Evolutionary conservation across 1,284 basidiomycete species (phyloP).

Genomic region (Sphaerobolus stellatus): DNA sequence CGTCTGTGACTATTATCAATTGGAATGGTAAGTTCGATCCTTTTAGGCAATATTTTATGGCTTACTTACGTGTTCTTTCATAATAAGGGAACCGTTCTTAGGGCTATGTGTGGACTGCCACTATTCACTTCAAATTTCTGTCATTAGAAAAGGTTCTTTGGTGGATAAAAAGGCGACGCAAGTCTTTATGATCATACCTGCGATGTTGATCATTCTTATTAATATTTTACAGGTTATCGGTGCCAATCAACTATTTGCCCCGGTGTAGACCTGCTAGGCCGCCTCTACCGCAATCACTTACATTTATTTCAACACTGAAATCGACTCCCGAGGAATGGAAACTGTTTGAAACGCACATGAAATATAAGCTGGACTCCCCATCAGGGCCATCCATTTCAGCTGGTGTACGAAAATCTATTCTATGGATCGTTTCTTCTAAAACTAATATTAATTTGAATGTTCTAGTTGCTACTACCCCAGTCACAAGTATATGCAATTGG

Average conservation of each 20-base stretch:
- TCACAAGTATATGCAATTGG: conserved; percentile 57
- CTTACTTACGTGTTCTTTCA: no score
- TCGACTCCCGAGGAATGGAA: conserved; percentile 59
- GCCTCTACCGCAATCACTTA: conserved; percentile 25
- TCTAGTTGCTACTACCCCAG: conserved; percentile 53
- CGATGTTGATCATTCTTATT: no score
- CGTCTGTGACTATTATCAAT: no score
- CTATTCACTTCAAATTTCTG: conserved; percentile 1
- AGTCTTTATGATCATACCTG: background rate
- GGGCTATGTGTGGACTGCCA: background rate
- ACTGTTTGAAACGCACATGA: conserved; percentile 4
- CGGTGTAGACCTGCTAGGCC: conserved; percentile 53
- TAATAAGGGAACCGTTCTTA: no score
- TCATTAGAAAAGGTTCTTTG: conserved; percentile 3
- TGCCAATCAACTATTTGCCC: conserved; percentile 46
- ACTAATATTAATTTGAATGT: no score
- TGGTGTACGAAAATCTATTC: background rate
- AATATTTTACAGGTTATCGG: conserved; percentile 26
- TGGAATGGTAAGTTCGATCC: no score
- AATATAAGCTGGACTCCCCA: background rate
- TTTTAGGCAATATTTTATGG: no score
- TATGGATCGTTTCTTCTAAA: no score
- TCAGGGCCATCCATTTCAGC: background rate
- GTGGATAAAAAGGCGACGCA: conserved; percentile 6
- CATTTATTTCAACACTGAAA: conserved; percentile 52